Evolutionary conservation across 2,329 filamentous ascomycete genomes (phyloP).

Genomic region (Aspergillus puulaauensis): DNA sequence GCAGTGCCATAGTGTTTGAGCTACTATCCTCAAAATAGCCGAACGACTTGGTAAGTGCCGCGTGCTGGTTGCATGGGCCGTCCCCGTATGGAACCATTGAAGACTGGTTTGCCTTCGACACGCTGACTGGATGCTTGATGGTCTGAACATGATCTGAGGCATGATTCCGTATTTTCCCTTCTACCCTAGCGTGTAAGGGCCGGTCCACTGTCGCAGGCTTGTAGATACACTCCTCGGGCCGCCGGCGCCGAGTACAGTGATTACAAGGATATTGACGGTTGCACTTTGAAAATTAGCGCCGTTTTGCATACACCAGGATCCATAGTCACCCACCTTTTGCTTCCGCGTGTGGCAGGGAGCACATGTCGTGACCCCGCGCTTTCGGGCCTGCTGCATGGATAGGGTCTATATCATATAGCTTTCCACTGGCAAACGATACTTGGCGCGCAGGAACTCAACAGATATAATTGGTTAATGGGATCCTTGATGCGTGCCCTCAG

Average conservation of each 20-base stretch:
- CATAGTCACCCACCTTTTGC: constrained; percentile 7
- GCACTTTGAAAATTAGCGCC: not conserved
- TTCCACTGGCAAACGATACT: no score
- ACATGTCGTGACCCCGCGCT: constrained; percentile 6
- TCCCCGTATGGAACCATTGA: no score
- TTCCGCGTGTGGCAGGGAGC: constrained; percentile 9
- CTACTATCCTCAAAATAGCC: constrained; percentile 10
- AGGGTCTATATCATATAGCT: no score
- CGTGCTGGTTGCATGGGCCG: not conserved
- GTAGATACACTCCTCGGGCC: constrained; percentile 9
- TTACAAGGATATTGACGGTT: constrained; percentile 12
- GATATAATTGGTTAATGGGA: no score
- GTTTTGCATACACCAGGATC: no score
- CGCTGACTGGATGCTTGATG: no score
- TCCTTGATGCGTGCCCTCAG: no score
- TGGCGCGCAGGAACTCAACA: no score
- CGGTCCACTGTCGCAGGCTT: not conserved
- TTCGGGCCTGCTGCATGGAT: not conserved
- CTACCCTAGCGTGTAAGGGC: not conserved
- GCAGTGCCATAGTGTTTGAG: constrained; percentile 6
- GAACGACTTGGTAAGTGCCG: constrained; percentile 1
- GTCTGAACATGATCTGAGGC: not conserved
- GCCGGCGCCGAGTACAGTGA: constrained; percentile 10
- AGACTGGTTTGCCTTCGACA: no score
- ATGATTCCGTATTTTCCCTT: not conserved